Conservation (phyloP, 1,284 basidiomycete genomes). For the Boletus mariae region DNA sequence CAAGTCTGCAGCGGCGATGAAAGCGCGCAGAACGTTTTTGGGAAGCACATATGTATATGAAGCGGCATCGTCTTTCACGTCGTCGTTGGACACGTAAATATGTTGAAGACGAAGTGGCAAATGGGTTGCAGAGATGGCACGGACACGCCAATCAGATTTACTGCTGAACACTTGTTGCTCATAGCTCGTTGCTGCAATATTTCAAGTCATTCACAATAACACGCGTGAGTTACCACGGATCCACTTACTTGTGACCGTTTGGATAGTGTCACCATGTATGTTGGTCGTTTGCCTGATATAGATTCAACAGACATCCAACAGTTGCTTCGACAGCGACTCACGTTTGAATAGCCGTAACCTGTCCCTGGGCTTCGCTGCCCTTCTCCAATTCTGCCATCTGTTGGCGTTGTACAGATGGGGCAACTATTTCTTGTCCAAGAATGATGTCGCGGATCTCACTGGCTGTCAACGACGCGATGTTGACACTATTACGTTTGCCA, state of each 20-base stretch:
- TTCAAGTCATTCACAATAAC: constrained; percentile 9
- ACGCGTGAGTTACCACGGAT: neutral
- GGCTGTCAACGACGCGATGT: constrained; percentile 94
- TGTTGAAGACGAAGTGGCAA: constrained; percentile 95
- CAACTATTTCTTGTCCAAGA: constrained; percentile 94
- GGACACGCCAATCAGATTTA: constrained; percentile 99
- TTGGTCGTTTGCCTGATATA: constrained; percentile 82
- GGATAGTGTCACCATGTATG: constrained; percentile 95
- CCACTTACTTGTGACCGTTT: constrained; percentile 84
- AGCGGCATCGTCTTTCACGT: constrained; percentile 95
- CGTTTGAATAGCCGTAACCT: constrained; percentile 96
- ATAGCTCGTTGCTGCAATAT: constrained; percentile 80
- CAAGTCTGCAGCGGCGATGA: constrained; percentile 91
- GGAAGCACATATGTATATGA: constrained; percentile 95
- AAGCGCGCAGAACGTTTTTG: constrained; percentile 95
- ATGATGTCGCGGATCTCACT: constrained; percentile 97
- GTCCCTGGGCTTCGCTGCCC: constrained; percentile 88
- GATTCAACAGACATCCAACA: constrained; percentile 13
- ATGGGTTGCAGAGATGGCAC: constrained; percentile 95
- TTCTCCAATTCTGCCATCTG: constrained; percentile 99
- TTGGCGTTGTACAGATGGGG: constrained; percentile 90
- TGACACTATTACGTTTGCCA: constrained; percentile 98
- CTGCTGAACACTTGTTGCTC: constrained; percentile 96
- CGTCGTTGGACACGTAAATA: constrained; percentile 98
- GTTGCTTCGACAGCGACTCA: constrained; percentile 31